These are phyloP conservation scores for Corrigiola litoralis DNA, from an alignment of 179 eudicot species.

Conservation along the genomic window DNA sequence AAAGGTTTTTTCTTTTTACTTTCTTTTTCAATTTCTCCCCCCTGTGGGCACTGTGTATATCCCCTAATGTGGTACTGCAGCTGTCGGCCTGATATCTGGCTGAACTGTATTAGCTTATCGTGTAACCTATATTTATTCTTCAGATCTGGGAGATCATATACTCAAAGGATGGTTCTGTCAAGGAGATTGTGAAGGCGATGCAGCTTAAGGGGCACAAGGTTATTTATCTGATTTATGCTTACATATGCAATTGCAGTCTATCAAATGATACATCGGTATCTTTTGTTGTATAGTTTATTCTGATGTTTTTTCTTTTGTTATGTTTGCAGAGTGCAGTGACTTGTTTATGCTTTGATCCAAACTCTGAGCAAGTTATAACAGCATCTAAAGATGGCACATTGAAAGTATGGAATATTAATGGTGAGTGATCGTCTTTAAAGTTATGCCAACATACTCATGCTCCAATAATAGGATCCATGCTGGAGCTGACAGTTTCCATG, in stretches of 20 bases:
- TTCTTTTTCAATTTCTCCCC: not conserved
- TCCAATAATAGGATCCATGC: not conserved
- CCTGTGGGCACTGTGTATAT: not conserved
- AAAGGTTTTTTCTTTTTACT: not conserved
- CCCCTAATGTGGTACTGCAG: not conserved
- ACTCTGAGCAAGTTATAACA: slow-evolving; percentile 88
- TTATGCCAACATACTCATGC: too few species aligned
- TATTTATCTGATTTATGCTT: slow-evolving; percentile 8
- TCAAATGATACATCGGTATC: too few species aligned
- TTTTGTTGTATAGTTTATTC: not conserved
- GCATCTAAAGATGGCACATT: slow-evolving; percentile 96
- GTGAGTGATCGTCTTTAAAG: slow-evolving; percentile 39
- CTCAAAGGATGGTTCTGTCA: slow-evolving; percentile 86
- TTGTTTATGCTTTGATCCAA: slow-evolving; percentile 84
- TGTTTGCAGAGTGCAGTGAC: slow-evolving; percentile 90
- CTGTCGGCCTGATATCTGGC: not conserved
- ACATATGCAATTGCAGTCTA: too few species aligned
- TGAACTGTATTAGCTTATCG: not conserved
- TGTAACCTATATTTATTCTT: slow-evolving; percentile 9
- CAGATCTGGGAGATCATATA: slow-evolving; percentile 96
- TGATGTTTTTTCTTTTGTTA: slow-evolving; percentile 11
- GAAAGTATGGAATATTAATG: slow-evolving; percentile 94
- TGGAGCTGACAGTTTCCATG: not conserved
- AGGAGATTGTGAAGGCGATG: slow-evolving; percentile 85
- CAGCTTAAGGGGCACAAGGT: slow-evolving; percentile 99